A percentile compares a stretch with the other conserved stretches of the same genome.
Evolutionary conservation across 2,329 filamentous ascomycete genomes (phyloP).

Genomic region (Phyllosticta citriasiana): DNA sequence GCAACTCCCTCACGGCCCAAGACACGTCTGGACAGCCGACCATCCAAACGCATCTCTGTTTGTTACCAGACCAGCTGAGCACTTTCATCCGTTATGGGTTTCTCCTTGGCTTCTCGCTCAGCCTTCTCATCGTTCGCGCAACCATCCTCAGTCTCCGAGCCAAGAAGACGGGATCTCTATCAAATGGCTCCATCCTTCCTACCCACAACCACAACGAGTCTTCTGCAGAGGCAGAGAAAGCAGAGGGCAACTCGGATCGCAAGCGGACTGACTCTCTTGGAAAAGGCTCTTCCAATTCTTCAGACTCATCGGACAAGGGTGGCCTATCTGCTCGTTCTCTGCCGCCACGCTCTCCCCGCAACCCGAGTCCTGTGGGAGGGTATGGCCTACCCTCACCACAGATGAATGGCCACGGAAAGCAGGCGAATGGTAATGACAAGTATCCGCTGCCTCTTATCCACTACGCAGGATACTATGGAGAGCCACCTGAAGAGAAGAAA

Average conservation of each 20-base stretch:
- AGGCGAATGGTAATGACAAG: constrained; percentile 16
- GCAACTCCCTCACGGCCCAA: constrained; percentile 16
- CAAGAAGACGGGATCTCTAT: not conserved
- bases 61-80: constrained; percentile 77
- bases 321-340: constrained; percentile 19
- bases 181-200: constrained; percentile 15
- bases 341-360: constrained; percentile 25
- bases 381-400: constrained; percentile 19
- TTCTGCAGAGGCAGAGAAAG: constrained; percentile 20
- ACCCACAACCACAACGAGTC: constrained; percentile 13
- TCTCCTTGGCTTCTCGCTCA: constrained; percentile 46
- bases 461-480: constrained; percentile 32
- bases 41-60: constrained; percentile 78
- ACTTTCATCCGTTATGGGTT: constrained; percentile 72
- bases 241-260: constrained; percentile 7
- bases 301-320: constrained; percentile 18
- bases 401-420: constrained; percentile 1
- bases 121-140: constrained; percentile 38
- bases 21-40: constrained; percentile 43
- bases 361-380: constrained; percentile 24
- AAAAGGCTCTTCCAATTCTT: constrained; percentile 22
- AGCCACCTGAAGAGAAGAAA: constrained; percentile 17
- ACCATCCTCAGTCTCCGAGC: constrained; percentile 12
- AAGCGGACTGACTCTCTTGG: constrained; percentile 12
- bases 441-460: constrained; percentile 25